Evolutionary conservation across 305 asterid genomes (phyloP).

Genomic region (Euphrasia arctica): DNA sequence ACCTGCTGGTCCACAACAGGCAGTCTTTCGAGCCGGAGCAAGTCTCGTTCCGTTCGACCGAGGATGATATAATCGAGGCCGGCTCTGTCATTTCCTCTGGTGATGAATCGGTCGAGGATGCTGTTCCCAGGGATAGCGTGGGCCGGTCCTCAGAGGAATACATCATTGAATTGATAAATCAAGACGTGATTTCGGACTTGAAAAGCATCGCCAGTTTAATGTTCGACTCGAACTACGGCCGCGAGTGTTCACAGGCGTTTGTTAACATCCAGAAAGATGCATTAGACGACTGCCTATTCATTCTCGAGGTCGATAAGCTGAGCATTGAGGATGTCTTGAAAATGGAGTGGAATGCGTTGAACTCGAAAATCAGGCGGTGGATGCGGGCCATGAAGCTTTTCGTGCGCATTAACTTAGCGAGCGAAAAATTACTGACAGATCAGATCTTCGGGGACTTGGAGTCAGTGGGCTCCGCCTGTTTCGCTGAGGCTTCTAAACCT

Average conservation of each 20-base stretch:
- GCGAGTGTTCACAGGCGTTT: constrained; percentile 83
- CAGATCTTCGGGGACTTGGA: constrained; percentile 83
- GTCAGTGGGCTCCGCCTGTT: constrained; percentile 44
- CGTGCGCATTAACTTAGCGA: constrained; percentile 82
- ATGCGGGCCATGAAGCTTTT: constrained; percentile 78
- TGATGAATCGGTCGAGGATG: constrained; percentile 77
- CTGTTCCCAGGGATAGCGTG: constrained; percentile 59
- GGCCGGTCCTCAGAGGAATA: constrained; percentile 68
- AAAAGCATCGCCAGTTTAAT: constrained; percentile 66
- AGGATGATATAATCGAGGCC: constrained; percentile 66
- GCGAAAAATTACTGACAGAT: constrained; percentile 73
- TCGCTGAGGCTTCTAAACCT: constrained; percentile 71
- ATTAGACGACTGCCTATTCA: constrained; percentile 76
- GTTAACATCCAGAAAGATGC: constrained; percentile 75
- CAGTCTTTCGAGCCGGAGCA: constrained; percentile 86
- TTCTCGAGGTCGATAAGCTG: constrained; percentile 76
- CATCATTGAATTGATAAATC: constrained; percentile 60
- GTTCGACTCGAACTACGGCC: constrained; percentile 75
- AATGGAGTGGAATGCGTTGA: constrained; percentile 79
- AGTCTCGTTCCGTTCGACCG: constrained; percentile 84
- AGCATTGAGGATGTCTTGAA: constrained; percentile 89
- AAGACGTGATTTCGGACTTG: constrained; percentile 59
- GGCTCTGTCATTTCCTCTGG: constrained; percentile 74
- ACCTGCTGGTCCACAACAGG: constrained; percentile 72
- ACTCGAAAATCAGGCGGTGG: constrained; percentile 87